A percentile compares a stretch with the other conserved stretches of the same genome.
Evolutionary conservation across 2,329 filamentous ascomycete genomes (phyloP).

Genomic region (Byssochlamys sp.): DNA sequence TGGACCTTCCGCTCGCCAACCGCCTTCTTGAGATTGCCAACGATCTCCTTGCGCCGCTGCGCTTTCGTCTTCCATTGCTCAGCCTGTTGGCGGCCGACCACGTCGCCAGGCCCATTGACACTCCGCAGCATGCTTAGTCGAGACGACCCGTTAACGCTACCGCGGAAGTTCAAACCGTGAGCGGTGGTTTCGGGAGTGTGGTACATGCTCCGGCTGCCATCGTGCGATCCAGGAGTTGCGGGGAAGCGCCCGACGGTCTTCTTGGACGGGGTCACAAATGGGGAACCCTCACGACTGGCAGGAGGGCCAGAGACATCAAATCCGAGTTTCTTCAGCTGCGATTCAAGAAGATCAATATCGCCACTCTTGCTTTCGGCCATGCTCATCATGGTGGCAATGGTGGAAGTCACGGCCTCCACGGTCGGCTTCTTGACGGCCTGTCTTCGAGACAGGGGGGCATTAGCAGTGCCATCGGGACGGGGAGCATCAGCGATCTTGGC

Average conservation of each 20-base stretch:
- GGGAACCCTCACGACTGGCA: constrained; percentile 27
- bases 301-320: constrained; percentile 30
- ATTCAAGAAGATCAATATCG: constrained; percentile 82
- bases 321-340: constrained; percentile 67
- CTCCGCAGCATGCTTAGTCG: constrained; percentile 23
- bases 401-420: constrained; percentile 82
- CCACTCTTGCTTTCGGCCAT: constrained; percentile 87
- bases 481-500: constrained; percentile 59
- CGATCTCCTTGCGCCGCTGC: constrained; percentile 20
- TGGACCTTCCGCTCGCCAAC: constrained; percentile 12
- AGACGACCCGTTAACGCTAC: constrained; percentile 26
- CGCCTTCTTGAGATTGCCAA: constrained; percentile 17
- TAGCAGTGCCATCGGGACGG: constrained; percentile 41
- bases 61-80: constrained; percentile 27
- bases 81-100: constrained; percentile 20
- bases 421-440: constrained; percentile 56
- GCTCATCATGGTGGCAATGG: constrained; percentile 81
- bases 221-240: constrained; percentile 30
- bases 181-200: constrained; percentile 33
- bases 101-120: constrained; percentile 18
- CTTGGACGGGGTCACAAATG: constrained; percentile 26
- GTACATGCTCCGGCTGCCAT: constrained; percentile 25
- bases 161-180: constrained; percentile 19
- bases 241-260: constrained; percentile 25
- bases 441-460: constrained; percentile 23